Conservation (phyloP, 345 rosid species). For the Salix brachista region DNA sequence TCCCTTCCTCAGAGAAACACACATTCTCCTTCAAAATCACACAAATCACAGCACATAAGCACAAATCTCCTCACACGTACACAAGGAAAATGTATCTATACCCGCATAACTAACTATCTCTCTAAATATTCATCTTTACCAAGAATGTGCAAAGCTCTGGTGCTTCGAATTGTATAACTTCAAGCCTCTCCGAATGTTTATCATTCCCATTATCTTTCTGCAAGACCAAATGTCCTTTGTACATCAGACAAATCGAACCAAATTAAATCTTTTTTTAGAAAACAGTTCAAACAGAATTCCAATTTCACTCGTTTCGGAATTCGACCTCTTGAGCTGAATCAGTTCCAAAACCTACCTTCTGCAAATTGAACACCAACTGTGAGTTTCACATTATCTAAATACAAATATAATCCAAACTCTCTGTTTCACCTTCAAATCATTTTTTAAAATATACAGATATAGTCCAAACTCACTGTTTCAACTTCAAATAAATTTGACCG, state of each 20-base stretch:
- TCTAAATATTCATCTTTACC: constrained; percentile 39
- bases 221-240: constrained; percentile 9
- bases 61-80: not conserved
- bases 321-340: constrained; percentile 26
- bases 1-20: constrained; percentile 29
- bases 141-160: constrained; percentile 47
- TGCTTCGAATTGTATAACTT: constrained; percentile 49
- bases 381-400: not conserved
- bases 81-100: not conserved
- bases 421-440: constrained; percentile 3
- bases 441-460: not conserved
- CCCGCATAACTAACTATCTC: not conserved
- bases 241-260: not conserved
- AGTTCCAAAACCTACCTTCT: constrained; percentile 25
- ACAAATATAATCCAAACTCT: not conserved
- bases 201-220: constrained; percentile 41
- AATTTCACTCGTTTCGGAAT: not conserved
- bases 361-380: constrained; percentile 16
- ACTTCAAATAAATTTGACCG: too few relatives aligned
- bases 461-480: too few relatives aligned
- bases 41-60: not conserved
- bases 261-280: not conserved
- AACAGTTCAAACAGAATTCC: not conserved
- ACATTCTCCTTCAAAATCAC: constrained; percentile 37
- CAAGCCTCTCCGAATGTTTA: constrained; percentile 15